Percentiles rank a stretch among this genome's conserved stretches.
Conservation (phyloP, 768 basidiomycete genomes). For the Basidioascus undulatus region DNA sequence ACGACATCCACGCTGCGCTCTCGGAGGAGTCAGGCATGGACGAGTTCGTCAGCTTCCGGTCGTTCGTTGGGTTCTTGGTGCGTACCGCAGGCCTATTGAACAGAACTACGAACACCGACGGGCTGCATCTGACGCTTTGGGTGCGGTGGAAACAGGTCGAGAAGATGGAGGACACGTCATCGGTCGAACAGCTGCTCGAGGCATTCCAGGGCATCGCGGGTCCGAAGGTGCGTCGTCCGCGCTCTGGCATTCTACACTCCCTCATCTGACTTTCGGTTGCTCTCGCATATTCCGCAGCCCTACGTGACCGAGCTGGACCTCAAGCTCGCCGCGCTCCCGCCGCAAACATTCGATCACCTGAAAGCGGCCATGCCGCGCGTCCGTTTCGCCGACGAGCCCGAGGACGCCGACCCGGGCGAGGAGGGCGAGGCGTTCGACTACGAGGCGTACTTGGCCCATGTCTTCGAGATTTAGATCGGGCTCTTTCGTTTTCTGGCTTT, state of each 20-base stretch:
- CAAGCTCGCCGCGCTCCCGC: conserved; percentile 54
- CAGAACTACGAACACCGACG: no score
- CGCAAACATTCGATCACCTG: conserved; percentile 51
- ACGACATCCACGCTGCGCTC: conserved; percentile 56
- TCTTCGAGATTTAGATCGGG: conserved; percentile 24
- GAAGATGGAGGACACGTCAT: conserved; percentile 85
- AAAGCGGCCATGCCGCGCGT: conserved; percentile 50
- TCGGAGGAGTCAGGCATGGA: conserved; percentile 60
- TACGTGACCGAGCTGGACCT: conserved; percentile 87
- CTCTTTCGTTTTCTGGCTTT: no score
- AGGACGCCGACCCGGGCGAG: neutral
- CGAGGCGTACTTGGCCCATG: conserved; percentile 54
- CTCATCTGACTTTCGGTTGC: conserved; percentile 3
- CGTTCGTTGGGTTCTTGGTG: conserved; percentile 82
- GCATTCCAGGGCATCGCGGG: conserved; percentile 78
- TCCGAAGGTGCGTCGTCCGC: conserved; percentile 42
- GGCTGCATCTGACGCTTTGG: neutral
- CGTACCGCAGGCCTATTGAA: no score
- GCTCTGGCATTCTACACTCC: neutral
- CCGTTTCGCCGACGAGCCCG: neutral
- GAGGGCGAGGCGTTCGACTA: conserved; percentile 22
- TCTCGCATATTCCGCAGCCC: conserved; percentile 29
- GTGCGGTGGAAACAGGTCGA: no score
- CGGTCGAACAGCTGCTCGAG: conserved; percentile 71
- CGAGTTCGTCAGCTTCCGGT: conserved; percentile 74